phyloP scores from a whole-genome alignment of 1,284 basidiomycete species.

The Puccinia novopanici region DNA sequence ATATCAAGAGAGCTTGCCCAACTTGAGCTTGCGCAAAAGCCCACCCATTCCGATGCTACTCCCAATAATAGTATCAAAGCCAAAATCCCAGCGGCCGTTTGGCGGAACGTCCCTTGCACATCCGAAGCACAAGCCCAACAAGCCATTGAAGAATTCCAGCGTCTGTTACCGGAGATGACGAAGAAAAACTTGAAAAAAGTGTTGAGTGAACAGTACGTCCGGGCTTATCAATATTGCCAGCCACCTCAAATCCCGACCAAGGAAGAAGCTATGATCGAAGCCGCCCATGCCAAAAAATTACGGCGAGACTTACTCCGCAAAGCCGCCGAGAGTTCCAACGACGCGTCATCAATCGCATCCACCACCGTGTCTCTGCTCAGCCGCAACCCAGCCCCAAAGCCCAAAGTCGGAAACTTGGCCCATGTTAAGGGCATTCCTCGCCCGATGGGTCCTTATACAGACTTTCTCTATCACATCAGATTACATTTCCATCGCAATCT shows the following conservation, averaged over 20 bases:
- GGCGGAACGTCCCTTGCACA: constrained; percentile 41
- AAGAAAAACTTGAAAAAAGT: constrained; percentile 48
- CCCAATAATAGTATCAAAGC: constrained; percentile 4
- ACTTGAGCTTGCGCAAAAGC: constrained; percentile 25
- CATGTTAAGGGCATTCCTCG: constrained; percentile 40
- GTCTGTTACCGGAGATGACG: constrained; percentile 28
- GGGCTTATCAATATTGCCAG: constrained; percentile 48
- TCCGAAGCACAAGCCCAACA: constrained; percentile 32
- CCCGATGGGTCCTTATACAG: constrained; percentile 42
- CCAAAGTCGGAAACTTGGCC: constrained; percentile 38
- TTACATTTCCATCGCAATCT: constrained; percentile 50
- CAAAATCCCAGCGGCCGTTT: constrained; percentile 27
- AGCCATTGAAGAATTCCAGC: constrained; percentile 39
- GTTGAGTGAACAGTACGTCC: constrained; percentile 39
- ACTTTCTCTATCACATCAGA: constrained; percentile 44
- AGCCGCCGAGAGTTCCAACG: constrained; percentile 9
- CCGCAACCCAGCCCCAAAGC: constrained; percentile 7
- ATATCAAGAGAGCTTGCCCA: constrained; percentile 34
- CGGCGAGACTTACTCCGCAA: constrained; percentile 33
- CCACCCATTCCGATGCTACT: neutral
- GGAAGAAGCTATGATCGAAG: constrained; percentile 44
- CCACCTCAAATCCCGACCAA: constrained; percentile 42
- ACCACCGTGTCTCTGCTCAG: constrained; percentile 26
- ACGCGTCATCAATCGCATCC: constrained; percentile 11
- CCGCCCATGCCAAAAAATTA: constrained; percentile 12